Base-by-base conservation (phyloP, 2,329 filamentous ascomycete genomes). In the Endothia cerciana region DNA sequence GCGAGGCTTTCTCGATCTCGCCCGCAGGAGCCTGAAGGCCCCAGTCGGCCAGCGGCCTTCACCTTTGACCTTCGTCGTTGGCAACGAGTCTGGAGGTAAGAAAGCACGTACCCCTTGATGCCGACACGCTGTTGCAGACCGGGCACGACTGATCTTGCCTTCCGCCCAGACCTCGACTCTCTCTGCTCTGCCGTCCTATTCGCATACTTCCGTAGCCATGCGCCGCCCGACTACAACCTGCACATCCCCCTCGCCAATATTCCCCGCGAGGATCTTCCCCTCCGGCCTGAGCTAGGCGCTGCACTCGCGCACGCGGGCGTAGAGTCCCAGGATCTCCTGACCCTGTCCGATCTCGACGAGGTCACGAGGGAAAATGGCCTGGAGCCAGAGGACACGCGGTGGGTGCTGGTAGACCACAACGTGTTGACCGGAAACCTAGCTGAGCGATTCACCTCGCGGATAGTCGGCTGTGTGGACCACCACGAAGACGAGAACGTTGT, bases 391-490 rank as follows among this genome's bases (percentile, higher is more conserved):
- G 83, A 87, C 57, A 89, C 90, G 1, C 81, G 80, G 60, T 93
- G 90, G 90, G 78, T 92, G 22, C 80, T 95, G 1, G 91, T 95
- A 4, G 92, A 95, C 77, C 92, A 95, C 80, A 95, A 95, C 74
- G 83, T 81, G 0, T 80, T 92, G 58, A 89, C 89, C 6, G 90
- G 91, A 0, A 72, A 77, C 17, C 79, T 94, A 19, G 85, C 82
- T 19, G 77, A 74, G 45, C 76, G 80, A 19, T 91, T 87, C 72
- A 77, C 78, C 0, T 68, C 73, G 4, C 78, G 80, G 10, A 84
- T 94, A 0, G 77, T 82, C 4, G 90, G 89, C 4, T 89, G 89
- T 69, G 85, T 95, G 63, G 92, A 95, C 76, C 92, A 95, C 77
- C 92, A 95, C 74, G 88, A 85, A 0, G 91, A 95, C 68, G 92